Base-by-base conservation (phyloP, 306 rosid genomes). In the Castanea mollissima region DNA sequence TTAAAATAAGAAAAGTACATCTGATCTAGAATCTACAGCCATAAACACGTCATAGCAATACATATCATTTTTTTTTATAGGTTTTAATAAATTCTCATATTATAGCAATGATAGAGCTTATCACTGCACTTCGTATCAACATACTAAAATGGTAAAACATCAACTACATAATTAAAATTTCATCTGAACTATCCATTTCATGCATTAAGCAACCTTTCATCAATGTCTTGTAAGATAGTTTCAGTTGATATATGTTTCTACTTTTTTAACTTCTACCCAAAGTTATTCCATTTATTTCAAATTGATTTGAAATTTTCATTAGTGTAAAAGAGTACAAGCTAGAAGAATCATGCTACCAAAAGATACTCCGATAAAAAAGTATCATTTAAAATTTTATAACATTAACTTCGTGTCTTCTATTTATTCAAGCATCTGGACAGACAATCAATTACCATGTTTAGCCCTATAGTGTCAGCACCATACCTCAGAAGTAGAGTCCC, bases 401-500 rank as follows among this genome's bases (percentile, higher is more conserved):
- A 29, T 35, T 67, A 18, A 44, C 25, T 13, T 69, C 10, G 18
- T 44, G 54, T 69, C 54, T 34, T 69, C 9, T n/a, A 35, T 69
- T 69, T 44, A 20, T n/a, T 6, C 46, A 16, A 10, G 23, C 9
- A 31, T 20, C 18, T 6, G 5, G 74, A 71, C 65, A 59, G 16
- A 59, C 27, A 4, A 59, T 3, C 31, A 10, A 20, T 59, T 5
- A 27, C 34, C 25, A 59, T 23, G 13, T 2, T 18, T n/a, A 20
- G 14, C 23, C 29, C 69, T 14, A 62, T 1, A 63, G 18, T 27
- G 31, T 9, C 78, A 71, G 63, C 51, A 35, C 71, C 85, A 81
- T 83, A 96, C 99, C 99, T 96, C 99, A 73, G 99, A 96, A 44
- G 98, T 93, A 74, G 98, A 91, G 85, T 96, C 98, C 80, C 93